A percentile compares a stretch with the other conserved stretches of the same genome.
Evolutionary conservation across 805 yeast species (phyloP).

Genomic region (Candida berthetii): DNA sequence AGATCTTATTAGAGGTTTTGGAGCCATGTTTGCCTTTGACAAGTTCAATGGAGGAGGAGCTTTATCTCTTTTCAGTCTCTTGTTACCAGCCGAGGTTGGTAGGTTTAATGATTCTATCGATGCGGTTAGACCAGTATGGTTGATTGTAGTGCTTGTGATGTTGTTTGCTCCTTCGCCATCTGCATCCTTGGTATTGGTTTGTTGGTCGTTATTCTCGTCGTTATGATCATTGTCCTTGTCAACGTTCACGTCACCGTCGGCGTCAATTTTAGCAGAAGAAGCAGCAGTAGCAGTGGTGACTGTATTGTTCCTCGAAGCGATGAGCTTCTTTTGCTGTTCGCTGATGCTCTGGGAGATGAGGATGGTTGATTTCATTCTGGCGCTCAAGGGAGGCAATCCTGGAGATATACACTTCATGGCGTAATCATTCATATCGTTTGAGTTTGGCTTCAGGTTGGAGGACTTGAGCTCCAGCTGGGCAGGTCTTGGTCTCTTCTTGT

Average conservation of each 20-base stretch:
- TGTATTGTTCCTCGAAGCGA: conserved; percentile 14
- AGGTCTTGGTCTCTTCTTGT: conserved; percentile 22
- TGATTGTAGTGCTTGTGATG: not conserved
- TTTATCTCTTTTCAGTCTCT: conserved; percentile 20
- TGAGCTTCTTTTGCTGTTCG: conserved; percentile 21
- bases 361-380: conserved; percentile 21
- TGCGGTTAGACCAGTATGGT: conserved; percentile 8
- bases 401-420: conserved; percentile 23
- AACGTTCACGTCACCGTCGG: not conserved
- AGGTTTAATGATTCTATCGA: conserved; percentile 11
- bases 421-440: conserved; percentile 13
- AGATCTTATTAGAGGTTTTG: conserved; percentile 22
- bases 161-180: no score
- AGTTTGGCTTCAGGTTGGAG: conserved; percentile 5
- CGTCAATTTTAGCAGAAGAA: not conserved
- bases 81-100: conserved; percentile 14
- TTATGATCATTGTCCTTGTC: conserved; percentile 1
- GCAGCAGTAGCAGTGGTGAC: not conserved
- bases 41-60: conserved; percentile 25
- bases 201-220: not conserved
- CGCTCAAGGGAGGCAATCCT: conserved; percentile 20
- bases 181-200: no score
- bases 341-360: conserved; percentile 18
- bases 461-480: conserved; percentile 14
- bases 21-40: conserved; percentile 6